phyloP scores from a whole-genome alignment of 805 yeast genomes.

The Lipomyces yamanashiensis region DNA sequence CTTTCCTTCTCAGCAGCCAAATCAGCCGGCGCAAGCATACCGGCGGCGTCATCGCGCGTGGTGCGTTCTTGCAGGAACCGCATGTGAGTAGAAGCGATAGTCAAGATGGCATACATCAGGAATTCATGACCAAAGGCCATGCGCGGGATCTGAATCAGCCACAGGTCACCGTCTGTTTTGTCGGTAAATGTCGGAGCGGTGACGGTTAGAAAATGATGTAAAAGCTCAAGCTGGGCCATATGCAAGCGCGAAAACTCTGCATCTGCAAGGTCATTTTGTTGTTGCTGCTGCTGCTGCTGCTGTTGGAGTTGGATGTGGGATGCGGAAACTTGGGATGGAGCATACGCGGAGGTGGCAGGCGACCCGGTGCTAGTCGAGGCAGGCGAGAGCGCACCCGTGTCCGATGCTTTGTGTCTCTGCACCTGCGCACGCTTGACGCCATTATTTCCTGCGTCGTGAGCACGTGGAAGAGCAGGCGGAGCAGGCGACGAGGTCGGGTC shows the following conservation, averaged over 20 bases:
- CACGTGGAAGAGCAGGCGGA: background rate
- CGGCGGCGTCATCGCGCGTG: background rate
- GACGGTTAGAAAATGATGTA: conserved; percentile 35
- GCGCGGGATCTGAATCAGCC: conserved; percentile 34
- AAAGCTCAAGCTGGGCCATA: conserved; percentile 34
- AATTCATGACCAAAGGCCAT: conserved; percentile 34
- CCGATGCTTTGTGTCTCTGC: background rate
- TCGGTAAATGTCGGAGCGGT: conserved; percentile 35
- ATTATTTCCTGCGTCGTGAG: too few species aligned
- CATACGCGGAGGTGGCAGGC: conserved; percentile 1
- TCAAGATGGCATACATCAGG: conserved; percentile 36
- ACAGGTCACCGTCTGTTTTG: conserved; percentile 34
- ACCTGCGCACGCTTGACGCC: background rate
- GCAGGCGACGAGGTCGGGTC: background rate
- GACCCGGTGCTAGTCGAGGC: conserved; percentile 1
- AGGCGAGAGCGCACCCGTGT: conserved; percentile 5
- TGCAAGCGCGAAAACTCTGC: conserved; percentile 26
- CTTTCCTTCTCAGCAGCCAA: conserved; percentile 18
- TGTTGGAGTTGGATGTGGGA: background rate
- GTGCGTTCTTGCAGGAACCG: conserved; percentile 14
- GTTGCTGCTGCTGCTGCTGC: conserved; percentile 8
- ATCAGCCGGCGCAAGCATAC: background rate
- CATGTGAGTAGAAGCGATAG: conserved; percentile 36
- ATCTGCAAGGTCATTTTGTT: conserved; percentile 17
- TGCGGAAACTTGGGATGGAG: background rate